Evolutionary conservation across 805 yeast genomes (phyloP), one percentile per base, ranked within the genome.

Genomic region (Monosporozyma aquatica): DNA sequence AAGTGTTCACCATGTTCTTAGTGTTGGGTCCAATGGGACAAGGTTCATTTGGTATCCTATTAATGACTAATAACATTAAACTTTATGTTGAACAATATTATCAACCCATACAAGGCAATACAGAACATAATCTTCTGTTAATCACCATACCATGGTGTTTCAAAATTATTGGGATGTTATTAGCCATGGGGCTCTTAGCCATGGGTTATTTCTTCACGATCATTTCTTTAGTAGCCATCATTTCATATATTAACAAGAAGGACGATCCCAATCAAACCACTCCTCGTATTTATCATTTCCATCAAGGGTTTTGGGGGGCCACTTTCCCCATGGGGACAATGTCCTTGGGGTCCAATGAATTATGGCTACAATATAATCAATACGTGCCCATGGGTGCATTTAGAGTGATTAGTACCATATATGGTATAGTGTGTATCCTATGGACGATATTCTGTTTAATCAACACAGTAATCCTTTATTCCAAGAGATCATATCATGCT

Each of bases 241-340:
- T 46, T 1, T 51, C 61, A 5, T 51, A 52, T 37, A 18, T 23
- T 29, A 44, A 43, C 9, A 35, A 43, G 7, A 32, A 32, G 21
- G 61, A 67, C 2, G 8, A 61, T 1, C 53, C 56, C 26, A 25
- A 42, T 13, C 36, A 37, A 2, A 35, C 38, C 4, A 27, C 27
- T 1, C 39, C 28, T 9, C 71, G 70, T 0, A 54, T 59, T 4
- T 60, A 59, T 15, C 42, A 49, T 25, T 79, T 76, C 64, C 65
- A 68, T 23, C 68, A 69, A 48, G 71, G 75, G 1, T 77, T 78
- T 76, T 84, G 95, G 95, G 78, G 87, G 14, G 74, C 83, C 68
- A 83, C 95, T 48, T 87, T 87, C 79, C 96, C 95, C 4, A 54
- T 87, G 52, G 96, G 95, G 2, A 85, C 94, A 0, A 78, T 84